Evolutionary conservation across 176 grass and related monocot genomes (phyloP).

Genomic region (Dendrocalamus sinicus): DNA sequence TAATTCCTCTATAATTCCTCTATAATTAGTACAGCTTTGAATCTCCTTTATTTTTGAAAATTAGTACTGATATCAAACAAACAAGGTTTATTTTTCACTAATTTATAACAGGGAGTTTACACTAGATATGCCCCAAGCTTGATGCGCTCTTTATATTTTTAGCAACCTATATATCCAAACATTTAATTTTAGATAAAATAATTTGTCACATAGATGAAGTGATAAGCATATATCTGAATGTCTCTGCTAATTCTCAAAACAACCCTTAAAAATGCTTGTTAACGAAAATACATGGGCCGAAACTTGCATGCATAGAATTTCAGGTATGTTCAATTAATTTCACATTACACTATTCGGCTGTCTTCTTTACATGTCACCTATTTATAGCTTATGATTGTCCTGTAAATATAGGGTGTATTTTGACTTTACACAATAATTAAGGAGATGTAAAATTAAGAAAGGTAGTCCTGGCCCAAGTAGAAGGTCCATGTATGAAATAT

Average conservation of each 20-base stretch:
- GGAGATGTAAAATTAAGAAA: too few species aligned
- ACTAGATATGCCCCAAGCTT: neutral
- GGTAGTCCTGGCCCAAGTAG: neutral
- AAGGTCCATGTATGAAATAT: conserved; percentile 8
- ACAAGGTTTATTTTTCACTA: neutral
- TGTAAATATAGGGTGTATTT: neutral
- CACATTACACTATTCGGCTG: neutral
- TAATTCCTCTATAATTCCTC: too few species aligned
- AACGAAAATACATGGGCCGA: neutral
- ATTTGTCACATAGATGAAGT: too few species aligned
- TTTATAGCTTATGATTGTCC: neutral
- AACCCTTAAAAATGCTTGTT: too few species aligned
- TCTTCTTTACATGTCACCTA: neutral
- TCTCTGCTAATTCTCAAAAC: neutral
- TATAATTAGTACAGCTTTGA: too few species aligned
- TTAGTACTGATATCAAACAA: too few species aligned
- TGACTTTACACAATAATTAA: too few species aligned
- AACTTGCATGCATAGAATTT: neutral
- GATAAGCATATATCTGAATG: too few species aligned
- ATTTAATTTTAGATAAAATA: too few species aligned
- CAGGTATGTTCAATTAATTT: neutral
- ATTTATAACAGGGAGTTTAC: neutral
- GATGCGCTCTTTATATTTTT: too few species aligned
- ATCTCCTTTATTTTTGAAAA: too few species aligned
- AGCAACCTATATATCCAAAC: too few species aligned